Evolutionary conservation across 2,329 filamentous ascomycete genomes (phyloP), one percentile per base, ranked within the genome.

Genomic region (Colletotrichum sp.): DNA sequence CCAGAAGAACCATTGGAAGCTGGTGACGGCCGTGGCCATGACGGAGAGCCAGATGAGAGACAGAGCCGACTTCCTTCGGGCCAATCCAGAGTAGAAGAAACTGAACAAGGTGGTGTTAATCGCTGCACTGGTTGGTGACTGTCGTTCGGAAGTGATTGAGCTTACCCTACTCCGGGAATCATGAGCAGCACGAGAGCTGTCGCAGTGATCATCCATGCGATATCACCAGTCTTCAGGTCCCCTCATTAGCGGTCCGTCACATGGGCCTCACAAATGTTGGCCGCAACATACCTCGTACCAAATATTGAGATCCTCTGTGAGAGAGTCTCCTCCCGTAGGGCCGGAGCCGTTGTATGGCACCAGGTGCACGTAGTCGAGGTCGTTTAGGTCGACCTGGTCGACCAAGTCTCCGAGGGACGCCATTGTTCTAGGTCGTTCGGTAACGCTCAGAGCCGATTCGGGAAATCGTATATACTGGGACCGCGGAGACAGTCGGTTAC

Each of bases 1-100:
- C 95, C 95, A 97, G 89, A 97, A 95, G 88, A 98, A 98, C 96
- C 96, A 98, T 84, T 98, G 95, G 85, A 98, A 98, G 30, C 93
- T 94, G 44, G 95, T 93, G 67, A 98, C 93, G 15, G 93, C 95
- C 2, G 93, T 92, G 24, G 95, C 92, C 94, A 98, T 98, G 82
- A 98, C 89, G 6, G 95, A 96, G 28, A 98, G 92, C 95, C 95
- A 98, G 85, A 98, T 95, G 77, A 98, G 88, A 26, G 95, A 97
- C 69, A 98, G 89, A 9, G 96, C 96, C 0, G 95, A 98, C 87
- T 98, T 98, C 82, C 96, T 90, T 77, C 96, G 93, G 24, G 96
- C 95, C 24, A 98, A 92, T 77, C 96, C 96, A 15, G 95, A 98
- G 87, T 98, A 98, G 90, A 98, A 98, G 90, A 98, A 98, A 75